These are phyloP conservation scores for Emergomyces pasteurianus DNA, from an alignment of 2,329 filamentous ascomycete species.

Conservation along the genomic window DNA sequence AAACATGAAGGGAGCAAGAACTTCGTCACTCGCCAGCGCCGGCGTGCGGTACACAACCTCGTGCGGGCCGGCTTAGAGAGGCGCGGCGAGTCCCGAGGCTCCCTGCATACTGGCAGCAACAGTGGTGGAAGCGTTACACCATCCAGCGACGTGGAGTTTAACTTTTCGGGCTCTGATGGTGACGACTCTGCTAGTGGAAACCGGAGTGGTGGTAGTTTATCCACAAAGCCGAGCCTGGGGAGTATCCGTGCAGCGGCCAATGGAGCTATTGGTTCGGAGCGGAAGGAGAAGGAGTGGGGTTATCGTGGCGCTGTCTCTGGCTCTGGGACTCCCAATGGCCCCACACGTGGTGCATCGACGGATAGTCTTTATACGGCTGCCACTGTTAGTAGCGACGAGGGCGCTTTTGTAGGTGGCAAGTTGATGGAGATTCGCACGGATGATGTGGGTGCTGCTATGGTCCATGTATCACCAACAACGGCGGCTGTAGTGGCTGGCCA, in stretches of 20 bases:
- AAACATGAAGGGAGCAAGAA: slow-evolving; percentile 96
- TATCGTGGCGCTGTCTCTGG: slow-evolving; percentile 19
- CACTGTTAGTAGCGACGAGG: slow-evolving; percentile 54
- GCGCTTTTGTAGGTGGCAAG: slow-evolving; percentile 44
- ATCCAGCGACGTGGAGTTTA: slow-evolving; percentile 65
- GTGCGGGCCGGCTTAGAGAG: slow-evolving; percentile 82
- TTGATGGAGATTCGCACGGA: slow-evolving; percentile 37
- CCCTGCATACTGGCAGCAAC: slow-evolving; percentile 46
- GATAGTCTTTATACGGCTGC: slow-evolving; percentile 46
- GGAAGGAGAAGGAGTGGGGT: slow-evolving; percentile 54
- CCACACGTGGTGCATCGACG: slow-evolving; percentile 20
- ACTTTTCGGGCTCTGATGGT: slow-evolving; percentile 53
- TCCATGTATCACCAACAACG: slow-evolving; percentile 15
- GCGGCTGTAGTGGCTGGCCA: slow-evolving; percentile 40
- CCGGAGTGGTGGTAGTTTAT: slow-evolving; percentile 45
- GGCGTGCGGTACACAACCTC: slow-evolving; percentile 81
- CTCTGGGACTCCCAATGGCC: not conserved
- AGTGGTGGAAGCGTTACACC: slow-evolving; percentile 68
- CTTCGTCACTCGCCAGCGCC: slow-evolving; percentile 84
- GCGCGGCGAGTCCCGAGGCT: slow-evolving; percentile 57
- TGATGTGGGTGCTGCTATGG: slow-evolving; percentile 6
- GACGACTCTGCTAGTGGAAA: slow-evolving; percentile 36
- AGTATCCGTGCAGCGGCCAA: slow-evolving; percentile 68
- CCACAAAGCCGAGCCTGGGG: slow-evolving; percentile 59
- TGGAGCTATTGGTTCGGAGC: slow-evolving; percentile 78